These are phyloP conservation scores for Chondrus crispus DNA, from an alignment of 23 red algal genomes.

Conservation along the genomic window DNA sequence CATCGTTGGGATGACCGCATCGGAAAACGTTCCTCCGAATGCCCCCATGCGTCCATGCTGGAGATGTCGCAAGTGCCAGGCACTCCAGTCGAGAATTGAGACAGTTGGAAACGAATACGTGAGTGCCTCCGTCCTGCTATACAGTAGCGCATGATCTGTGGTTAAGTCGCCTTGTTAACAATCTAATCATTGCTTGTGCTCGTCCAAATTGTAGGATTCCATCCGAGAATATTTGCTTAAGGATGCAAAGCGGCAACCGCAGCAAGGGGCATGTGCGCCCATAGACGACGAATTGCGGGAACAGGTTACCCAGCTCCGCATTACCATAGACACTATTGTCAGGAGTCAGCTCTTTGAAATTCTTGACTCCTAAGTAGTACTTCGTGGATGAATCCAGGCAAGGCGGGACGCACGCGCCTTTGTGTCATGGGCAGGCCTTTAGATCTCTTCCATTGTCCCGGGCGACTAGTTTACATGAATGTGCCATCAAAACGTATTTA, in stretches of 20 bases:
- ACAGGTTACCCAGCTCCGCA: not conserved
- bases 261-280: not conserved
- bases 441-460: too few species aligned
- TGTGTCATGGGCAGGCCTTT: too few species aligned
- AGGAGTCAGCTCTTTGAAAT: not conserved
- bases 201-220: not conserved
- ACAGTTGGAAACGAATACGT: not conserved
- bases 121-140: not conserved
- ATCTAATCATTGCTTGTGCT: not conserved
- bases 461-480: too few species aligned
- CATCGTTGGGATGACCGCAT: not conserved
- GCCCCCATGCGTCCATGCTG: not conserved
- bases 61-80: not conserved
- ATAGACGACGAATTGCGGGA: not conserved
- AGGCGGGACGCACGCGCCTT: too few species aligned
- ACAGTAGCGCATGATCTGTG: not conserved
- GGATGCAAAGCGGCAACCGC: not conserved
- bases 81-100: not conserved
- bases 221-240: not conserved
- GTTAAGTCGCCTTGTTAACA: not conserved
- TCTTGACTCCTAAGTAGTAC: not conserved
- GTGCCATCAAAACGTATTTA: too few species aligned
- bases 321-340: not conserved
- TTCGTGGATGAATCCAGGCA: too few species aligned
- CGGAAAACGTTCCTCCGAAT: not conserved